These are phyloP conservation scores for Arabidopsis hybrid DNA, from an alignment of 441 rosid genomes.

Conservation along the genomic window DNA sequence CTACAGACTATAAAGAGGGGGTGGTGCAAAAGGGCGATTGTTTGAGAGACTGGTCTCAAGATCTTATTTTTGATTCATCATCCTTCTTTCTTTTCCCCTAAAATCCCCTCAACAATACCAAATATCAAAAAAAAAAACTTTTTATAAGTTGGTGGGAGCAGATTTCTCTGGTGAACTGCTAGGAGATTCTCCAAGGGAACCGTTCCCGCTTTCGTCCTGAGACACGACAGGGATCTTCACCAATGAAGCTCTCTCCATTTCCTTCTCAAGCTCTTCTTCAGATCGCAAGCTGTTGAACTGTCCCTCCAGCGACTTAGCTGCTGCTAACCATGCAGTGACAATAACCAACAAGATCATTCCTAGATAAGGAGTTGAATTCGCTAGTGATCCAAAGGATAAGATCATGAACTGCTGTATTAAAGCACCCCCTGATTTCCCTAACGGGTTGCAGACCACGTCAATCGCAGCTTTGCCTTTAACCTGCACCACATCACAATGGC, in stretches of 20 bases:
- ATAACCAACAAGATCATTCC: constrained; percentile 78
- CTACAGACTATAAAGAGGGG: constrained; percentile 15
- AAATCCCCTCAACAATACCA: background rate
- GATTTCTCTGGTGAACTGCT: constrained; percentile 38
- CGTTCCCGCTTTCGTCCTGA: constrained; percentile 56
- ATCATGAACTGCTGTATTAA: constrained; percentile 97
- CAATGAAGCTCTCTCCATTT: constrained; percentile 77
- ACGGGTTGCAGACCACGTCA: constrained; percentile 94
- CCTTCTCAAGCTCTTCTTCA: constrained; percentile 94
- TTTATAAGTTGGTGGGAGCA: constrained; percentile 37
- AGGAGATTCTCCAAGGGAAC: constrained; percentile 46
- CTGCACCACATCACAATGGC: constrained; percentile 47
- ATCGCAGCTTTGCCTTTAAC: constrained; percentile 97
- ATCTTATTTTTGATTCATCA: constrained; percentile 21
- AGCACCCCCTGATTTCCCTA: constrained; percentile 98
- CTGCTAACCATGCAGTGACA: constrained; percentile 79
- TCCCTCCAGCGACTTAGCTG: constrained; percentile 83
- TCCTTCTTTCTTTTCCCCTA: constrained; percentile 8
- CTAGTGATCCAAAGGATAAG: constrained; percentile 88
- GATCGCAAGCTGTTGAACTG: constrained; percentile 73
- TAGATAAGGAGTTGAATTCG: constrained; percentile 91
- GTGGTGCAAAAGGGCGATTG: constrained; percentile 16
- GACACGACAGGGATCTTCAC: constrained; percentile 75
- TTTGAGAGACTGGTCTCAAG: constrained; percentile 24
- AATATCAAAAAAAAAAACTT: background rate